Conservation (phyloP, 192 early-diverging fungal species). For the Blastocladiella britannica region DNA sequence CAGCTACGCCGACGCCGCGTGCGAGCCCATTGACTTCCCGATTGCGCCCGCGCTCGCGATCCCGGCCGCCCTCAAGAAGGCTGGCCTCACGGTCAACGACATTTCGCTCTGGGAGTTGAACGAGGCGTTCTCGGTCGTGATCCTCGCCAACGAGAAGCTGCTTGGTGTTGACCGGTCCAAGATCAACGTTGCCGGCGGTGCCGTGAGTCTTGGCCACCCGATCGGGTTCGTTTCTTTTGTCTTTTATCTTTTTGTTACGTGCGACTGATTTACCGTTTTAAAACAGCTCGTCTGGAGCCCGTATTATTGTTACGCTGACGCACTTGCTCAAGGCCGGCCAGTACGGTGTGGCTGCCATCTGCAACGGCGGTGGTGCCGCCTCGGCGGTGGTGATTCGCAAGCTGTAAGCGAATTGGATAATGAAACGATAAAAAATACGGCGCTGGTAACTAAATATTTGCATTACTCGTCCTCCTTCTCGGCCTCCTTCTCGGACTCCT, state of each 20-base stretch:
- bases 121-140: conserved; percentile 91
- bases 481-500: too few relatives aligned
- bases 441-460: too few relatives aligned
- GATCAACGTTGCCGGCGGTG: conserved; percentile 63
- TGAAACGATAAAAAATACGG: too few relatives aligned
- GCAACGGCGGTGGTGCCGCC: conserved; percentile 68
- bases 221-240: conserved; percentile 25
- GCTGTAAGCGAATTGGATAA: conserved; percentile 11
- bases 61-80: conserved; percentile 76
- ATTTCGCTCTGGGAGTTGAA: conserved; percentile 90
- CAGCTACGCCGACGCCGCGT: conserved; percentile 78
- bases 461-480: not conserved
- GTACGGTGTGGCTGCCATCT: conserved; percentile 57
- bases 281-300: conserved; percentile 40
- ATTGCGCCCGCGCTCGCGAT: conserved; percentile 83
- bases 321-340: conserved; percentile 63
- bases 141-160: conserved; percentile 72
- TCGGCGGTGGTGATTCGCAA: conserved; percentile 44
- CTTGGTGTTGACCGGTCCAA: conserved; percentile 45
- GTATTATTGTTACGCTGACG: conserved; percentile 61
- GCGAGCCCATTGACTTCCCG: conserved; percentile 76
- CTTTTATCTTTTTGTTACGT: not conserved
- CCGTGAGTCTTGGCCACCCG: conserved; percentile 59
- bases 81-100: conserved; percentile 58
- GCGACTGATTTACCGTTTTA: not conserved